Base-by-base conservation (phyloP, 306 rosid species). In the Quercus robur region DNA sequence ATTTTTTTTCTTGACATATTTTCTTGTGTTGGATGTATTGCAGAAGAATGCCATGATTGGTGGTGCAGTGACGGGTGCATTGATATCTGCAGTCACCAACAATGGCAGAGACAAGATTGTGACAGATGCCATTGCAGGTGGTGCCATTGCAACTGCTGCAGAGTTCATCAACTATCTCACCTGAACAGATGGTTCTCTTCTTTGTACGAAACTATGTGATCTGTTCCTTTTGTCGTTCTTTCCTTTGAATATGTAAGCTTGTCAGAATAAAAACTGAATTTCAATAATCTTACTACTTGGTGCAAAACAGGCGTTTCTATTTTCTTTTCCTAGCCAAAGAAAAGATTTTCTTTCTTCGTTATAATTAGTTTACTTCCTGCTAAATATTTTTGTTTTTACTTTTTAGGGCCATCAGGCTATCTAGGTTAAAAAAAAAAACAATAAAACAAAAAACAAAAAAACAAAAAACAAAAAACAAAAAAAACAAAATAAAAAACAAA, bases 41-140 rank as follows among this genome's bases (percentile, higher is more conserved):
- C 91, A 94, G 98, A 94, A 89, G 87, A 94, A 94, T 84, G 98
- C 98, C 20, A 76, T 90, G 98, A 80, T 94, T 70, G 97, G 97
- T 54, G 98, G 98, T 75, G 93, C 87, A 76, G 30, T 92, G 74
- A 90, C 98, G 4, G 98, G 98, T 73, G 98, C 98, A 26, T 10
- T 92, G 18, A 83, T 86, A 56, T 94, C 99, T 61, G 87, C 88
- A 41, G 90, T 73, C 25, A 80, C 52, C 88, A 79, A 59, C 31
- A 71, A 64, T 38, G 58, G 83, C 81, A 81, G 30, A 79, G 97
- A 94, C 77, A 91, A 78, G 71, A 11, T 94, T 69, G 80, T 87
- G 8, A 55, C 84, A 0, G 94, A 92, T 77, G 95, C 97, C 82
- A 90, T 94, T 64, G 87, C 99, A 0, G 97, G 99, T 44, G 95